Conservation (phyloP, 1,139 yeast species). For the Pneumocystis canis region DNA sequence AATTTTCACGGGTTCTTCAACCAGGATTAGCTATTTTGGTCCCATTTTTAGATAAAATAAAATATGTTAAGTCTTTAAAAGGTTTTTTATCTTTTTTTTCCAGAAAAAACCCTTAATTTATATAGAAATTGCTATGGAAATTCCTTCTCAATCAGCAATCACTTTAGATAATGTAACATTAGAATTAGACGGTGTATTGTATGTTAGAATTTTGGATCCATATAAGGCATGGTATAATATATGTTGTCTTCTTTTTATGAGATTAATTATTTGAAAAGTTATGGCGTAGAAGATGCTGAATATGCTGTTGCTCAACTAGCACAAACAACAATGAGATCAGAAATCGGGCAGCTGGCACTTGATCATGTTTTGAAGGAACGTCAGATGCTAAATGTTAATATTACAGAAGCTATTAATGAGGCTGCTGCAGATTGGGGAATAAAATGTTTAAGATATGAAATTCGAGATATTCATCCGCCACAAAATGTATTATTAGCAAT, state of each 20-base stretch:
- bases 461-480: conserved; percentile 81
- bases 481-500: conserved; percentile 1
- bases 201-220: conserved; percentile 63
- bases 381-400: conserved; percentile 54
- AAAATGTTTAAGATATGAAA: conserved; percentile 69
- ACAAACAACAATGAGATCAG: conserved; percentile 81
- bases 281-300: conserved; percentile 79
- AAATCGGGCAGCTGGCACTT: conserved; percentile 67
- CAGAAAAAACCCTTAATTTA: neutral
- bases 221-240: conserved; percentile 46
- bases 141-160: conserved; percentile 72
- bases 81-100: neutral
- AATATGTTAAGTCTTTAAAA: conserved; percentile 68
- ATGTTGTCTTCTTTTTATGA: neutral
- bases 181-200: conserved; percentile 72
- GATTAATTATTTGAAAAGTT: conserved; percentile 18
- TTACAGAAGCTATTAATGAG: conserved; percentile 65
- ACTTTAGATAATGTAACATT: conserved; percentile 75
- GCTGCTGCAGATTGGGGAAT: conserved; percentile 84
- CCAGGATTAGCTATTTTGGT: conserved; percentile 66
- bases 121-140: conserved; percentile 59
- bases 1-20: conserved; percentile 50
- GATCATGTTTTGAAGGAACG: conserved; percentile 60
- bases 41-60: conserved; percentile 60
- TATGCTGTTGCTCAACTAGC: conserved; percentile 77